A percentile compares a stretch with the other conserved stretches of the same genome.
phyloP scores from a whole-genome alignment of 179 eudicot genomes.

The Actinidia polygama region DNA sequence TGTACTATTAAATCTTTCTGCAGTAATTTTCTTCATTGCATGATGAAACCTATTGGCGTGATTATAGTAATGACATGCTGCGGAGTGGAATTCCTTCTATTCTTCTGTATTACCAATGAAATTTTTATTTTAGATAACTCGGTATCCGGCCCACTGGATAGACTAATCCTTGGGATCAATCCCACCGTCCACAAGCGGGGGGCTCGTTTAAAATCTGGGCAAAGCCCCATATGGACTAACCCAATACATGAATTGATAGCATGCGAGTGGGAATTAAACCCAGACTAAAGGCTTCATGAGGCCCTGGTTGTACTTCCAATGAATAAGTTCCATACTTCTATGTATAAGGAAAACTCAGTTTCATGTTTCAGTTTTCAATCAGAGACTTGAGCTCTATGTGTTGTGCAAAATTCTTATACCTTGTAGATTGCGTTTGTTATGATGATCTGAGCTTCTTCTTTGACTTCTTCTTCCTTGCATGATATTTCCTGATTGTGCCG shows the following conservation, averaged over 20 bases:
- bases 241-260: no score
- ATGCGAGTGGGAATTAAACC: no score
- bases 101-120: neutral
- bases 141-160: no score
- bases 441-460: constrained; percentile 6
- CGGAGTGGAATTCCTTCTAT: neutral
- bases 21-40: neutral
- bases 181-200: no score
- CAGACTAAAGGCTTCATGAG: no score
- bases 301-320: no score
- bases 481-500: constrained; percentile 24
- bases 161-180: no score
- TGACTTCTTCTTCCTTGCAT: constrained; percentile 9
- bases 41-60: neutral
- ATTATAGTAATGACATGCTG: neutral
- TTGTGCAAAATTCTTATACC: neutral
- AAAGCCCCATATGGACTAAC: no score
- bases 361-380: neutral
- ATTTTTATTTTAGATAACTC: no score
- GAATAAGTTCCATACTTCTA: neutral
- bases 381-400: neutral
- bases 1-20: neutral
- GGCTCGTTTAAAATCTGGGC: no score
- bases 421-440: neutral
- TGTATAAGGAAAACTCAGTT: neutral